A percentile compares a stretch with the other conserved stretches of the same genome.
Conservation (phyloP, 257 asterid genomes). For the Nicotiana undulata region DNA sequence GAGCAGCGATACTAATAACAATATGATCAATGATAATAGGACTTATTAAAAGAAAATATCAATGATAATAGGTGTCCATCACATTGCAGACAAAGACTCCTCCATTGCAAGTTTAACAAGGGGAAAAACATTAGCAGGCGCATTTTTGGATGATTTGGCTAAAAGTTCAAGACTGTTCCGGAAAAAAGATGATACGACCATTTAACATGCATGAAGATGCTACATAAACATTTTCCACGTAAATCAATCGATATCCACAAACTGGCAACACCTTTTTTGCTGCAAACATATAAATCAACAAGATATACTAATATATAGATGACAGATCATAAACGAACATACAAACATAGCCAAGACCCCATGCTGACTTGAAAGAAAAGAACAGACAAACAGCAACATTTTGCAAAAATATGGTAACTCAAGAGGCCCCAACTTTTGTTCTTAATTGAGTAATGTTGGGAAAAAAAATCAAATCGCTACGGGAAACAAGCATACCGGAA, state of each 20-base stretch:
- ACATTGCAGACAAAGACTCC: background rate
- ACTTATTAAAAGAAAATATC: background rate
- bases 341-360: background rate
- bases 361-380: background rate
- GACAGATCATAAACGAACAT: background rate
- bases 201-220: background rate
- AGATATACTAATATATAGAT: background rate
- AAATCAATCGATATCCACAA: background rate
- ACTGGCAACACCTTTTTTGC: background rate
- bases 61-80: background rate
- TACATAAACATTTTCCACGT: background rate
- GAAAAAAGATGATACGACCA: background rate
- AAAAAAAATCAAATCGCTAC: background rate
- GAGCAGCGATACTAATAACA: background rate
- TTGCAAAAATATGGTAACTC: background rate
- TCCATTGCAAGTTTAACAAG: background rate
- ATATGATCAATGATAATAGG: background rate
- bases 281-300: background rate
- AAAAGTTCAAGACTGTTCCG: background rate
- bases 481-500: conserved; percentile 22
- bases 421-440: background rate
- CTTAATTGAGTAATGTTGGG: background rate
- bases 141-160: background rate
- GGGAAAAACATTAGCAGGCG: background rate
- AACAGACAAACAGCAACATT: background rate